phyloP scores from a whole-genome alignment of 1,284 basidiomycete genomes.

The Neonothopanus nambi region DNA sequence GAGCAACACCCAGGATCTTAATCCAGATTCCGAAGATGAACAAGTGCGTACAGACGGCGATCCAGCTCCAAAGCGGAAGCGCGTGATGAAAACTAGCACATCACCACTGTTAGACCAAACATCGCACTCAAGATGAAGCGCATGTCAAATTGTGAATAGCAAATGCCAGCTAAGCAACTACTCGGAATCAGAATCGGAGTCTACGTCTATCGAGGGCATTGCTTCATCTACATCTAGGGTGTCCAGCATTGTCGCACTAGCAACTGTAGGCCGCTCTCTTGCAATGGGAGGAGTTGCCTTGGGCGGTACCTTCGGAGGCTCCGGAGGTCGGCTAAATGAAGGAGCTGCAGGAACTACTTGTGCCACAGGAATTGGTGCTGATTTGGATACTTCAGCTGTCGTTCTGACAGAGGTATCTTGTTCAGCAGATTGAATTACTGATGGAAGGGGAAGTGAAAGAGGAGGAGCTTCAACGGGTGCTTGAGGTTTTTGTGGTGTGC shows the following conservation, averaged over 20 bases:
- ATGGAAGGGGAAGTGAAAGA: background rate
- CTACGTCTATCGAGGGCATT: slow-evolving; percentile 48
- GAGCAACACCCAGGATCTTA: too few relatives aligned
- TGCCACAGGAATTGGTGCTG: background rate
- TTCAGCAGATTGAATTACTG: background rate
- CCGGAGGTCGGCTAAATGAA: too few relatives aligned
- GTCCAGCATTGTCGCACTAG: slow-evolving; percentile 3
- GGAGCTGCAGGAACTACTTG: background rate
- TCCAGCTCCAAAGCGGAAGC: too few relatives aligned
- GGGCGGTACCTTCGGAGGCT: background rate
- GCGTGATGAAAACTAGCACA: too few relatives aligned
- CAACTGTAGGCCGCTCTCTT: background rate
- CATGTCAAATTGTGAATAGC: too few relatives aligned
- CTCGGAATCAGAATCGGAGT: slow-evolving; percentile 47
- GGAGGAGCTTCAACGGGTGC: background rate
- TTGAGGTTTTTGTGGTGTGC: background rate
- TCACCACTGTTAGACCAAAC: too few relatives aligned
- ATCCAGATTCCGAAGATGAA: too few relatives aligned
- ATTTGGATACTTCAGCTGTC: background rate
- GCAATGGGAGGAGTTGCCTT: slow-evolving; percentile 1
- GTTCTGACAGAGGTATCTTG: background rate
- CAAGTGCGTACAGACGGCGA: too few relatives aligned
- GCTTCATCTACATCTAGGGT: slow-evolving; percentile 43
- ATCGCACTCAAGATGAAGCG: too few relatives aligned
- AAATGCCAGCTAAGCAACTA: slow-evolving; percentile 9